These are phyloP conservation scores for Meredithiella fracta DNA, from an alignment of 2,329 filamentous ascomycete genomes.

Conservation along the genomic window DNA sequence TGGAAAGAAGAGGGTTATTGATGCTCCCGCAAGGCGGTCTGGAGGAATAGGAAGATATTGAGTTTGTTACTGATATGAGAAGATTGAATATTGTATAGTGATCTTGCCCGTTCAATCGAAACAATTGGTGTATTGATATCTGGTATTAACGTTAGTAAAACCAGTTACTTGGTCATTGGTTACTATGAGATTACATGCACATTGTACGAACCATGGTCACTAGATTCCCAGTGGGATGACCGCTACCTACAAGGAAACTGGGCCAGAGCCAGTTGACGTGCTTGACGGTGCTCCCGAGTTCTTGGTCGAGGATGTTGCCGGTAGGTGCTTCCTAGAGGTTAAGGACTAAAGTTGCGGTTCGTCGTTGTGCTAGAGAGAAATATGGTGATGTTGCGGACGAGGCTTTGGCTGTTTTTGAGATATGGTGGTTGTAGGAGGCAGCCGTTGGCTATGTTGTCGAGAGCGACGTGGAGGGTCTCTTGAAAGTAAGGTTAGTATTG, in stretches of 20 bases:
- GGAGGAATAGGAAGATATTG: constrained; percentile 28
- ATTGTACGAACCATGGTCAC: constrained; percentile 47
- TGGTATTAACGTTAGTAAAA: constrained; percentile 18
- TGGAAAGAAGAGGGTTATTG: constrained; percentile 33
- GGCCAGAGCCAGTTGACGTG: constrained; percentile 61
- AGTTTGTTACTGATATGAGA: constrained; percentile 51
- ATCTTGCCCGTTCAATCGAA: constrained; percentile 45
- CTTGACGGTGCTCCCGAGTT: constrained; percentile 53
- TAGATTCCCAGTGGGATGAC: constrained; percentile 29
- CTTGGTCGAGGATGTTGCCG: constrained; percentile 46
- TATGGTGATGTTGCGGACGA: constrained; percentile 47
- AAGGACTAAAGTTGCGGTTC: constrained; percentile 49
- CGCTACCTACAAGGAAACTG: constrained; percentile 47
- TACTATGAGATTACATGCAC: constrained; percentile 21
- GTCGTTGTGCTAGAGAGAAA: constrained; percentile 50
- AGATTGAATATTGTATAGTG: constrained; percentile 57
- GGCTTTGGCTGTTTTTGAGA: constrained; percentile 33
- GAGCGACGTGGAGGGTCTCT: constrained; percentile 44
- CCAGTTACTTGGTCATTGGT: neutral
- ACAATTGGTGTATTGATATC: constrained; percentile 57
- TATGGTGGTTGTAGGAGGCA: constrained; percentile 35
- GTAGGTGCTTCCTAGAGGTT: constrained; percentile 43
- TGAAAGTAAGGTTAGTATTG: constrained; percentile 12
- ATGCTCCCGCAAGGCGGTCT: constrained; percentile 34
- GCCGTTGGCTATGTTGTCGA: constrained; percentile 51